phyloP scores from a whole-genome alignment of 2,329 filamentous ascomycete genomes.

The Mycosphaerella sp. region DNA sequence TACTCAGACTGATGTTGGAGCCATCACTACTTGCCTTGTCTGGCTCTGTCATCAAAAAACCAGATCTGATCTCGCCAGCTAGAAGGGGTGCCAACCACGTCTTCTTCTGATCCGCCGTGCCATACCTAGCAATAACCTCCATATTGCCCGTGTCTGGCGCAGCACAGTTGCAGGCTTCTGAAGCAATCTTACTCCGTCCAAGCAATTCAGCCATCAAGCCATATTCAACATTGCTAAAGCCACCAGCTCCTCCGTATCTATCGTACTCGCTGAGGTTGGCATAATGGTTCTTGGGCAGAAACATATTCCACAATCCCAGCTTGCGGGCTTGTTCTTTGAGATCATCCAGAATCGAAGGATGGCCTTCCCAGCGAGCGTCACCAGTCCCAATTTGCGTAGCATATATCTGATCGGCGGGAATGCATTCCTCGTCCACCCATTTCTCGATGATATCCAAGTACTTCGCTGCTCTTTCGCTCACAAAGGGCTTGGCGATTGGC shows the following conservation, averaged over 20 bases:
- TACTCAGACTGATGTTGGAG: slow-evolving; percentile 56
- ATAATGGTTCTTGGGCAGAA: slow-evolving; percentile 91
- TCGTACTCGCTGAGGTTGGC: slow-evolving; percentile 18
- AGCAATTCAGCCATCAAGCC: slow-evolving; percentile 95
- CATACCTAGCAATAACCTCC: slow-evolving; percentile 49
- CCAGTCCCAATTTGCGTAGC: slow-evolving; percentile 72
- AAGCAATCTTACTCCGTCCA: slow-evolving; percentile 76
- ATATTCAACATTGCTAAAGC: slow-evolving; percentile 93
- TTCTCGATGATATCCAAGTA: slow-evolving; percentile 78
- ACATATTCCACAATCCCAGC: slow-evolving; percentile 96
- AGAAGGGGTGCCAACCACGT: slow-evolving; percentile 47
- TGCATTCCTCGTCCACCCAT: slow-evolving; percentile 90
- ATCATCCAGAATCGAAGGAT: slow-evolving; percentile 77
- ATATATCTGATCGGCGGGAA: slow-evolving; percentile 68
- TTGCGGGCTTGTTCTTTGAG: slow-evolving; percentile 72
- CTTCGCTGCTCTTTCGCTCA: slow-evolving; percentile 78
- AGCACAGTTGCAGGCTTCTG: slow-evolving; percentile 73
- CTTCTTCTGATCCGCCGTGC: slow-evolving; percentile 46
- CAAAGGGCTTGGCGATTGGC: slow-evolving; percentile 54
- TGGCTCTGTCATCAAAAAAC: slow-evolving; percentile 44
- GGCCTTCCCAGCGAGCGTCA: slow-evolving; percentile 68
- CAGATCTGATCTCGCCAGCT: slow-evolving; percentile 45
- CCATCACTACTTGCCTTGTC: slow-evolving; percentile 48
- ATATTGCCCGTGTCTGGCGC: slow-evolving; percentile 50
- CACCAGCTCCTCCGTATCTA: slow-evolving; percentile 68